Base-by-base conservation (phyloP, 352 stramenopile genomes). In the Phytophthora sp. region DNA sequence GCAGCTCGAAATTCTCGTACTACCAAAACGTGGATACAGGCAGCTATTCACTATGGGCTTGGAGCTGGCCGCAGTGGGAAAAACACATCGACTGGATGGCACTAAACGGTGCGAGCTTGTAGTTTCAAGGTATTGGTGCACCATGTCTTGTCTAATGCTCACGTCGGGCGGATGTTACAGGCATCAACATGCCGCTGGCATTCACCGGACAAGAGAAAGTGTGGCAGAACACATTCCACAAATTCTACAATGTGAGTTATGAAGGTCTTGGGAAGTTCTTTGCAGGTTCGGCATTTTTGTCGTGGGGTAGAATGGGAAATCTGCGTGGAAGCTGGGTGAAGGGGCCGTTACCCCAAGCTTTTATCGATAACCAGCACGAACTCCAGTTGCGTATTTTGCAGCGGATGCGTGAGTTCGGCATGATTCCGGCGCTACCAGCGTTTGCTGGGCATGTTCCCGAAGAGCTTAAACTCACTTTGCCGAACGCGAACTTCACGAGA, bases 21-120 rank as follows among this genome's bases (percentile, higher is more conserved):
- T 93, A 96, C 56, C 88, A 95, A 65, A 98, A 98, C 65, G 90
- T 97, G n/a, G 96, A 91, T 69, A 97, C 92, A 1, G 86, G 89
- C 37, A 95, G 87, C 62, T 98, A 98, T 72, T 95, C 84, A 32
- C 80, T 88, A 26, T 94, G 89, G 71, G 84, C 77, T 38, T 97
- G 92, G 87, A 85, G 83, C 37, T 96, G 87, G 84, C 45, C 69
- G 23, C 73, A 94, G 53, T 98, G 92, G 92, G 84, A 96, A 60
- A 68, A 74, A 5, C 89, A 97, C 72, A 90, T 98, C 55, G 92
- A 98, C 76, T 97, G 90, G 89, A 95, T 97, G 82, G 89, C 88
- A 2, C 61, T 97, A 7, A 96, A 92, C 45, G 60, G 60, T 68
- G 44, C 15, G 42, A 20, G n/a, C 9, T 21, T 42, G 8, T 44